Evolutionary conservation across 2,329 filamentous ascomycete genomes (phyloP), one percentile per base, ranked within the genome.

Genomic region (Fusarium illudens): DNA sequence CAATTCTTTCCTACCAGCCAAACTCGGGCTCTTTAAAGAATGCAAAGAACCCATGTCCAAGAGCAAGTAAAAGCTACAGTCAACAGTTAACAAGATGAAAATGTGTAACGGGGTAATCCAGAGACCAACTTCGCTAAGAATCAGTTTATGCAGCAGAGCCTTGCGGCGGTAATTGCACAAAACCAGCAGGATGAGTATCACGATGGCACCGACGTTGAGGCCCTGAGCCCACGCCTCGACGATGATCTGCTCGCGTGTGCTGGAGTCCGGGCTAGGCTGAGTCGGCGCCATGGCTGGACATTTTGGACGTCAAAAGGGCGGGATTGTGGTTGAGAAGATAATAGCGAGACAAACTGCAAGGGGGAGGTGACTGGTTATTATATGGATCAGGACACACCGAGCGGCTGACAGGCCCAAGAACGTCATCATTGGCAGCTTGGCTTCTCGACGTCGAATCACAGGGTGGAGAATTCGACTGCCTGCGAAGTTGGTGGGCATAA

Each of bases 201-300:
- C 19, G 9, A 64, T 29, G 1, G 53, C 64, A 5, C 64, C 64
- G 4, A 67, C 22, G 11, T 67, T 67, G 5, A 67, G 52, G 0
- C 64, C 64, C 5, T 67, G 64, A 17, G 59, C 64, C 64, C 64
- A 67, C 11, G 64, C 59, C 34, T 67, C 64, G n/a, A 67, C 29
- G 2, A 67, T 56, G 9, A 52, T 49, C 29, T 67, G 59, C 13
- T 63, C 64, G 8, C 64, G 65, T 12, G 59, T 67, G 6, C 32
- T 64, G 15, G 37, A 25, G 19, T 64, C 65, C 0, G 64, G 64
- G 27, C 49, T 67, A 12, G 58, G 42, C 17, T 61, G 29, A 13
- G 37, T 46, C 42, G 58, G 44, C 25, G 64, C 60, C 64, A 67
- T 67, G 20, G 10, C 32, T n/a, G 54, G 60, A 64, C 58, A 55